phyloP scores from a whole-genome alignment of 768 basidiomycete genomes.

The Phylloporus rhodoxanthus region DNA sequence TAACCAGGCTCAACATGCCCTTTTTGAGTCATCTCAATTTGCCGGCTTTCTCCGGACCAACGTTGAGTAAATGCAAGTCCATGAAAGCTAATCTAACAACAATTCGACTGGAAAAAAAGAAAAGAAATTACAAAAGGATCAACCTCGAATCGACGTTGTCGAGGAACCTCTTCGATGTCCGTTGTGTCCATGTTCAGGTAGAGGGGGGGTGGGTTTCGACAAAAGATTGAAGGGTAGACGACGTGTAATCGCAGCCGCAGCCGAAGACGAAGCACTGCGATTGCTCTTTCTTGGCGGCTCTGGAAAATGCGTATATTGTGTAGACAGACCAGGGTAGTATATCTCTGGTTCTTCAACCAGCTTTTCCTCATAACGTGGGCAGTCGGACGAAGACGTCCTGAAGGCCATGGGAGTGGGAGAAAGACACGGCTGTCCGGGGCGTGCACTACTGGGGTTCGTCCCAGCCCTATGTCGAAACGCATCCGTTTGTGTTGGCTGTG shows the following conservation, averaged over 20 bases:
- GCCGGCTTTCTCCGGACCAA: constrained; percentile 24
- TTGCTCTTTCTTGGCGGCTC: constrained; percentile 53
- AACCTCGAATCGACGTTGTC: constrained; percentile 32
- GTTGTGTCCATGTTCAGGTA: constrained; percentile 21
- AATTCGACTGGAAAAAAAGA: neutral
- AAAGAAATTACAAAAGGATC: constrained; percentile 14
- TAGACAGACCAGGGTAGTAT: constrained; percentile 60
- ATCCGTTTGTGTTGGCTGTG: constrained; percentile 39
- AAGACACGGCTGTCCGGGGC: constrained; percentile 39
- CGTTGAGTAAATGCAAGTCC: neutral
- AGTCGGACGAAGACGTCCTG: constrained; percentile 55
- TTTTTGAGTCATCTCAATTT: constrained; percentile 8
- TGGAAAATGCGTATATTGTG: constrained; percentile 66
- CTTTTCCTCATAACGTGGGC: constrained; percentile 33
- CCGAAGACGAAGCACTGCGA: constrained; percentile 35
- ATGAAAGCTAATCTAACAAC: constrained; percentile 25
- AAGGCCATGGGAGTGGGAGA: constrained; percentile 38
- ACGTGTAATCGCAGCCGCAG: constrained; percentile 46
- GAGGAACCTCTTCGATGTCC: constrained; percentile 43
- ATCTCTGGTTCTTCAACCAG: constrained; percentile 43
- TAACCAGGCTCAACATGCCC: constrained; percentile 1
- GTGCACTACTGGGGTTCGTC: constrained; percentile 52
- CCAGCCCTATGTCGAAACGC: constrained; percentile 54
- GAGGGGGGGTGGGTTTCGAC: constrained; percentile 44
- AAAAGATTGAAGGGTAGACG: constrained; percentile 67